Evolutionary conservation across 805 yeast species (phyloP), one percentile per base, ranked within the genome.

Genomic region (Pichia membranifaciens): DNA sequence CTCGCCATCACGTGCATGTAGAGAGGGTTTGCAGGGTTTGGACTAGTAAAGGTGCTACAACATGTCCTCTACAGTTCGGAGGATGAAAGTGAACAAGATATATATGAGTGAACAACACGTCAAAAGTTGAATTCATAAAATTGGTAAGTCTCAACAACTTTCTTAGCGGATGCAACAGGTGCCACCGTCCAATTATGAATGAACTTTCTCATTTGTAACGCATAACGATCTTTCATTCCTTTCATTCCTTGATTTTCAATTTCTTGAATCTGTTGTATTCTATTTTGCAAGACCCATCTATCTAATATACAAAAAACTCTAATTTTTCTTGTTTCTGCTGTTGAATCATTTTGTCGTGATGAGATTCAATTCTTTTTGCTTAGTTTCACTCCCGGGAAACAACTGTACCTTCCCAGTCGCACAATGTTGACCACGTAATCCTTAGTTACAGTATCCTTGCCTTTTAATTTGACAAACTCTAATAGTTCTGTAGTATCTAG

Each of bases 121-220:
- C 18, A 13, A 9, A 22, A 15, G 13, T 17, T 6, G 18, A 32
- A 15, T n/a, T 25, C 10, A 10, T 25, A 18, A 33, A 13, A 68
- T 74, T 74, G 77, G 77, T 73, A 76, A 71, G 75, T 71, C 65
- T 66, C 66, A 62, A 64, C 66, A 72, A 71, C 69, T 71, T 54
- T 76, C 77, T 72, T 72, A 71, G 76, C 74, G 76, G 75, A 71
- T 73, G 69, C 75, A 74, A 64, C 66, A 1, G 64, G 61, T 71
- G 77, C 78, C 68, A 73, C 76, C 76, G 76, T 71, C 76, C 76
- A 73, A 73, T 15, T 10, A 10, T 25, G 10, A 25, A 25, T 10
- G 10, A n/a, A n/a, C n/a, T n/a, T n/a, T n/a, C n/a, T n/a, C n/a
- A n/a, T n/a, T n/a, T n/a, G n/a, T n/a, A n/a, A n/a, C n/a, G n/a